phyloP scores from a whole-genome alignment of 2,329 filamentous ascomycete genomes.

The Aphanoascus verrucosus region DNA sequence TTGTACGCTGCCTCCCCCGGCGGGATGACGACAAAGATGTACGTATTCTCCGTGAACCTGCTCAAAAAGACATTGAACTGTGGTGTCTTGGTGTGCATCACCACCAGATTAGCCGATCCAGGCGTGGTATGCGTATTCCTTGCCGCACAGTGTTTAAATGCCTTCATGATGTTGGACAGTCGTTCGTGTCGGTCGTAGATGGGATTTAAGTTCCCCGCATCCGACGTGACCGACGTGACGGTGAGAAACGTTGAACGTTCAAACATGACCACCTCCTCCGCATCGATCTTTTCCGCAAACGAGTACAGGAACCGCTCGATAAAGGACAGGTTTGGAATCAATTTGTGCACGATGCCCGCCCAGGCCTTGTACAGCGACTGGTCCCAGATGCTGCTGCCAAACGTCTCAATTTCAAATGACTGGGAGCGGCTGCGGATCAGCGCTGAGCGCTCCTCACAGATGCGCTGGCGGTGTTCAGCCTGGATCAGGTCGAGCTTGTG shows the following conservation, averaged over 20 bases:
- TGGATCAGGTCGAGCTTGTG: slow-evolving; percentile 99
- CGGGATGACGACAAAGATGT: slow-evolving; percentile 82
- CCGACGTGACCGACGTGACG: slow-evolving; percentile 80
- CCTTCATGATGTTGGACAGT: slow-evolving; percentile 95
- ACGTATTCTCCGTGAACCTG: slow-evolving; percentile 94
- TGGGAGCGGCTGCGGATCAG: slow-evolving; percentile 67
- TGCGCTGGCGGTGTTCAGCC: slow-evolving; percentile 60
- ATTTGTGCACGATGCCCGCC: slow-evolving; percentile 94
- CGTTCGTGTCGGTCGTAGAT: slow-evolving; percentile 88
- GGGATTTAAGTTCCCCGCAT: slow-evolving; percentile 66
- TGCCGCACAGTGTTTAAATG: slow-evolving; percentile 73
- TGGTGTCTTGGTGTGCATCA: slow-evolving; percentile 42
- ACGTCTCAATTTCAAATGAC: slow-evolving; percentile 67
- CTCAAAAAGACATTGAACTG: slow-evolving; percentile 87
- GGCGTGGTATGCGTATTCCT: slow-evolving; percentile 37
- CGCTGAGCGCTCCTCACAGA: slow-evolving; percentile 74
- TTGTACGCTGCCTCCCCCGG: slow-evolving; percentile 89
- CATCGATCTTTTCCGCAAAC: slow-evolving; percentile 75
- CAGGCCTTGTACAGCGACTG: slow-evolving; percentile 96
- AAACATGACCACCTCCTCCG: slow-evolving; percentile 87
- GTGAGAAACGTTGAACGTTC: slow-evolving; percentile 93
- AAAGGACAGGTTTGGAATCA: slow-evolving; percentile 83
- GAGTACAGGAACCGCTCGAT: slow-evolving; percentile 80
- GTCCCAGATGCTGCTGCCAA: slow-evolving; percentile 96
- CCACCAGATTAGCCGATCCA: slow-evolving; percentile 34